Conservation (phyloP, 352 stramenopile genomes). For the Blastocystis sp. region DNA sequence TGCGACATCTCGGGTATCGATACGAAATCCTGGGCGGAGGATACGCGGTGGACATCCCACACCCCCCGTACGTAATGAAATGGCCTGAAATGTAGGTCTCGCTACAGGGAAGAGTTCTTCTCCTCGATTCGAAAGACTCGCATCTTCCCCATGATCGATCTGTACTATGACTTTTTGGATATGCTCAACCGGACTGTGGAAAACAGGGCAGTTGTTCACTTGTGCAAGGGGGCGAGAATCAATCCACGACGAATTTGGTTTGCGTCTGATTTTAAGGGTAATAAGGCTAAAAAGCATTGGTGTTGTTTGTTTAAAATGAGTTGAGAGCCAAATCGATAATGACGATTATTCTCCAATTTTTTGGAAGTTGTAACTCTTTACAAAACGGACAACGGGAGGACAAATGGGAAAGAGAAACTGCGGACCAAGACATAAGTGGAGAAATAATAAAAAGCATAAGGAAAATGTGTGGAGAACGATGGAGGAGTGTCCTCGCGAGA, state of each 20-base stretch:
- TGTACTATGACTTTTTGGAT: conserved; percentile 16
- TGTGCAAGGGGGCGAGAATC: background rate
- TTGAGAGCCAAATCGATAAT: background rate
- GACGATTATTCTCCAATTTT: background rate
- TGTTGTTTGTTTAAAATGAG: conserved; percentile 43
- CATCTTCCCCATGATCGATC: conserved; percentile 11
- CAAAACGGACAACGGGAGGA: background rate
- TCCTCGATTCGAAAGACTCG: background rate
- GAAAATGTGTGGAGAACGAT: conserved; percentile 59
- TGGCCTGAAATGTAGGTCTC: background rate
- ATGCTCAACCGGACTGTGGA: conserved; percentile 9
- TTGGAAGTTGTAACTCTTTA: background rate
- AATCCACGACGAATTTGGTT: conserved; percentile 5
- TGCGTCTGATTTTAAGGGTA: background rate
- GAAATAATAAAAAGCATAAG: conserved; percentile 43
- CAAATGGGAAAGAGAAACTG: conserved; percentile 16
- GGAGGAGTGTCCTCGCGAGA: conserved; percentile 34
- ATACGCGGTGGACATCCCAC: conserved; percentile 51
- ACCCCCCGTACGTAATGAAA: background rate
- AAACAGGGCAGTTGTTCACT: background rate
- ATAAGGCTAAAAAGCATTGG: background rate
- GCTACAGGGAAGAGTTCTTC: conserved; percentile 18
- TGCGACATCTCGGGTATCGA: conserved; percentile 33
- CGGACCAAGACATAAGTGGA: conserved; percentile 21
- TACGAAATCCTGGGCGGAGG: conserved; percentile 9